Percentiles rank a stretch among this genome's conserved stretches.
Evolutionary conservation across 1,139 yeast genomes (phyloP).

Genomic region (Lodderomyces orthopsilosis): DNA sequence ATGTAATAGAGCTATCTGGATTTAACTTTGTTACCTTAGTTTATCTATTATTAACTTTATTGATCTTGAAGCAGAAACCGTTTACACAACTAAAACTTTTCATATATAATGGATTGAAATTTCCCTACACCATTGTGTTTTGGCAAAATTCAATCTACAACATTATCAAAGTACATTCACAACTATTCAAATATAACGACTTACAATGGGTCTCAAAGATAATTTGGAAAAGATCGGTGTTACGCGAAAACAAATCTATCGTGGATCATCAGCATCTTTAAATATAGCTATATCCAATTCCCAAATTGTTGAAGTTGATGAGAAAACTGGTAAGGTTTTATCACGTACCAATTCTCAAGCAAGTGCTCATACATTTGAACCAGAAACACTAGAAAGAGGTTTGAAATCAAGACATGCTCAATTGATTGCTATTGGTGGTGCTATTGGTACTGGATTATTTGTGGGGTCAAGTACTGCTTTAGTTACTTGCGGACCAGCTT

Average conservation of each 20-base stretch:
- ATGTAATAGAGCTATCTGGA: too few relatives aligned
- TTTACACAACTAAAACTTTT: too few relatives aligned
- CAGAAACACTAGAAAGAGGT: slow-evolving; percentile 31
- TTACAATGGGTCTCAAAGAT: slow-evolving; percentile 8
- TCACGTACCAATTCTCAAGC: slow-evolving; percentile 23
- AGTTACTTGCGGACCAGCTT: slow-evolving; percentile 49
- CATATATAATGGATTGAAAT: too few relatives aligned
- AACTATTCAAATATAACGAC: background rate
- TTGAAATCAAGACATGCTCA: slow-evolving; percentile 38
- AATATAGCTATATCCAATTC: slow-evolving; percentile 35
- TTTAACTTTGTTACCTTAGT: too few relatives aligned
- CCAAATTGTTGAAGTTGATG: slow-evolving; percentile 29
- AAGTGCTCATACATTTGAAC: slow-evolving; percentile 18
- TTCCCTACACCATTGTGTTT: background rate
- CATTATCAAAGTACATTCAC: background rate
- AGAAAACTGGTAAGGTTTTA: slow-evolving; percentile 25
- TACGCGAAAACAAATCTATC: slow-evolving; percentile 7
- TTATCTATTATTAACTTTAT: too few relatives aligned
- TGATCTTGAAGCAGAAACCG: too few relatives aligned
- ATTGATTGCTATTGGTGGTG: slow-evolving; percentile 39
- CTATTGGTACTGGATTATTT: slow-evolving; percentile 43
- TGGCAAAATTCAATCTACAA: background rate
- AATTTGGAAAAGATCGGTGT: slow-evolving; percentile 4
- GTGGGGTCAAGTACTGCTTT: slow-evolving; percentile 50
- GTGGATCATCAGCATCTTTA: slow-evolving; percentile 19